Evolutionary conservation across 768 basidiomycete genomes (phyloP).

Genomic region (Kwoniella dejecticola): DNA sequence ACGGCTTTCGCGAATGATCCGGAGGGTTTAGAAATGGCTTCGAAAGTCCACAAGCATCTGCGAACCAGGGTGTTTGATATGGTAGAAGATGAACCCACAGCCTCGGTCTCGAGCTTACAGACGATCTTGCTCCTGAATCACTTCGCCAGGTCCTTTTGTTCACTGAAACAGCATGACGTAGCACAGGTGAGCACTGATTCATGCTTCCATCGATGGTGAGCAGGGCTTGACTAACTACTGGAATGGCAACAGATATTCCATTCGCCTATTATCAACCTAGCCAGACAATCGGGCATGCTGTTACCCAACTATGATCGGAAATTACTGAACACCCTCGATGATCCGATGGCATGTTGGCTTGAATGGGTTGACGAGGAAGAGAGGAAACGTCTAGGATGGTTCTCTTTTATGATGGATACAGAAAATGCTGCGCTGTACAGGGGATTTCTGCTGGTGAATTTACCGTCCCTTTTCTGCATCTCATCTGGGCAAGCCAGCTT

Average conservation of each 20-base stretch:
- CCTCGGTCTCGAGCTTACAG: conserved; percentile 17
- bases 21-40: conserved; percentile 19
- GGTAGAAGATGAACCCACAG: conserved; percentile 27
- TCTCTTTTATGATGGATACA: conserved; percentile 29
- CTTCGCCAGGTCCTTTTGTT: conserved; percentile 27
- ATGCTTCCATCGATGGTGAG: not conserved
- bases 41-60: conserved; percentile 14
- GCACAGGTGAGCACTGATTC: conserved; percentile 14
- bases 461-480: not conserved
- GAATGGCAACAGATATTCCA: conserved; percentile 23
- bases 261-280: conserved; percentile 22
- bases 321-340: conserved; percentile 1
- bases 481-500: not conserved
- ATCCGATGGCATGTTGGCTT: conserved; percentile 28
- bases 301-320: conserved; percentile 11
- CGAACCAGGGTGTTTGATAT: conserved; percentile 24
- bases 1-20: conserved; percentile 27
- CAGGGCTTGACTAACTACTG: not conserved
- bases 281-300: conserved; percentile 23
- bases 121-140: conserved; percentile 29
- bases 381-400: conserved; percentile 24
- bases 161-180: conserved; percentile 23
- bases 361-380: conserved; percentile 32
- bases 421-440: conserved; percentile 28
- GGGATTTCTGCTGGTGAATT: conserved; percentile 16